Conservation (phyloP, 257 asterid genomes). For the Eustoma russellianum region DNA sequence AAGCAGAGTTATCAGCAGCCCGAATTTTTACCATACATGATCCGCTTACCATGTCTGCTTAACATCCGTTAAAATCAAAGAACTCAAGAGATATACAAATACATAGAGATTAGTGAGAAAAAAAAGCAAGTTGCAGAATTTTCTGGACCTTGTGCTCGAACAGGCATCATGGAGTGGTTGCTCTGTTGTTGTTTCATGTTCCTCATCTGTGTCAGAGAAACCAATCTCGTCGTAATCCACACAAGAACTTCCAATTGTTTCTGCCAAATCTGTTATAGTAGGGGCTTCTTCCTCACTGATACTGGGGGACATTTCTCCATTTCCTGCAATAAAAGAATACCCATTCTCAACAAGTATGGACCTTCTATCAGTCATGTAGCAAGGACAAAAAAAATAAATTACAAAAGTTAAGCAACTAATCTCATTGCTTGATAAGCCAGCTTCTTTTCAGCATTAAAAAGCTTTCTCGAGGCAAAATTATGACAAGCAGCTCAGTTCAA, state of each 20-base stretch:
- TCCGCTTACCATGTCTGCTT: background rate
- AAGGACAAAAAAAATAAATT: too few relatives aligned
- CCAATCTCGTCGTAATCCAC: slow-evolving; percentile 29
- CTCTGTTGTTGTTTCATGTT: slow-evolving; percentile 21
- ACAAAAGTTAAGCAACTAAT: too few relatives aligned
- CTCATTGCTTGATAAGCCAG: too few relatives aligned
- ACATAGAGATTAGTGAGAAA: too few relatives aligned
- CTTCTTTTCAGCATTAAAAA: background rate
- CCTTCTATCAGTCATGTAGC: too few relatives aligned
- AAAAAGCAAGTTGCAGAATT: too few relatives aligned
- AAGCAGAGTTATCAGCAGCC: too few relatives aligned
- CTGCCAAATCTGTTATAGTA: slow-evolving; percentile 14
- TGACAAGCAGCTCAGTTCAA: too few relatives aligned
- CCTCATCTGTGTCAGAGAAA: slow-evolving; percentile 56
- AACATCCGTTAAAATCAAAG: background rate
- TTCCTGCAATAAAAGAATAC: slow-evolving; percentile 18
- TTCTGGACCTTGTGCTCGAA: slow-evolving; percentile 32
- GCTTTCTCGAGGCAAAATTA: too few relatives aligned
- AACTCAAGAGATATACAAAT: too few relatives aligned
- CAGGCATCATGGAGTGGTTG: slow-evolving; percentile 29
- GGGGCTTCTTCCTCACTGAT: slow-evolving; percentile 16
- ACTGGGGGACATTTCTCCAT: slow-evolving; percentile 26
- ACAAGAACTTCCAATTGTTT: slow-evolving; percentile 31
- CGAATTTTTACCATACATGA: too few relatives aligned
- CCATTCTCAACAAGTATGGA: background rate